phyloP scores from a whole-genome alignment of 768 basidiomycete species.

The Lentinula guzmanii region DNA sequence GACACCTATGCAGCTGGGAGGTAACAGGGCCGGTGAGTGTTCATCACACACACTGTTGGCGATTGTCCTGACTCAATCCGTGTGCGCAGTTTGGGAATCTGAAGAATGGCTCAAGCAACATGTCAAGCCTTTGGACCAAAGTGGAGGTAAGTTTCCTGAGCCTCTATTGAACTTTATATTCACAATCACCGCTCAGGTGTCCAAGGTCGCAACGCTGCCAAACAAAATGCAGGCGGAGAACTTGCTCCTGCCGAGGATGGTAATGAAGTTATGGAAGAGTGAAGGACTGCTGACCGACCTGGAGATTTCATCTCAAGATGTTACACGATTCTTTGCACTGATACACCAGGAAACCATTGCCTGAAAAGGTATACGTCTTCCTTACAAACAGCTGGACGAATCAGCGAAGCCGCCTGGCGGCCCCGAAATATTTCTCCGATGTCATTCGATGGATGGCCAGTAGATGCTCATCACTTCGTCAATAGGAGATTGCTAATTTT shows the following conservation, averaged over 20 bases:
- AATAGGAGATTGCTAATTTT: not conserved
- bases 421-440: not conserved
- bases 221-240: slow-evolving; percentile 21
- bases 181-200: slow-evolving; percentile 32
- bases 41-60: not conserved
- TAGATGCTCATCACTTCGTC: not conserved
- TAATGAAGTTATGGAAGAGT: slow-evolving; percentile 66
- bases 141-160: slow-evolving; percentile 49
- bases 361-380: not conserved
- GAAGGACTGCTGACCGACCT: not conserved
- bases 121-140: slow-evolving; percentile 70
- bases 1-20: slow-evolving; percentile 50
- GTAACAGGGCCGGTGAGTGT: slow-evolving; percentile 69
- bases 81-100: slow-evolving; percentile 79
- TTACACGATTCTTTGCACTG: not conserved
- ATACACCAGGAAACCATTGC: not conserved
- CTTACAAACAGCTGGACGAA: not conserved
- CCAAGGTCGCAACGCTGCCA: slow-evolving; percentile 41
- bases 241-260: slow-evolving; percentile 22
- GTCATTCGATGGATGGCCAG: not conserved
- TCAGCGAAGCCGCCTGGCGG: not conserved
- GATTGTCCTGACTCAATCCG: slow-evolving; percentile 1
- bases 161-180: slow-evolving; percentile 4
- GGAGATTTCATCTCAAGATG: not conserved
- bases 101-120: slow-evolving; percentile 89